Evolutionary conservation across 2,329 filamentous ascomycete genomes (phyloP), one percentile per base, ranked within the genome.

Genomic region (Diaporthe sp.): DNA sequence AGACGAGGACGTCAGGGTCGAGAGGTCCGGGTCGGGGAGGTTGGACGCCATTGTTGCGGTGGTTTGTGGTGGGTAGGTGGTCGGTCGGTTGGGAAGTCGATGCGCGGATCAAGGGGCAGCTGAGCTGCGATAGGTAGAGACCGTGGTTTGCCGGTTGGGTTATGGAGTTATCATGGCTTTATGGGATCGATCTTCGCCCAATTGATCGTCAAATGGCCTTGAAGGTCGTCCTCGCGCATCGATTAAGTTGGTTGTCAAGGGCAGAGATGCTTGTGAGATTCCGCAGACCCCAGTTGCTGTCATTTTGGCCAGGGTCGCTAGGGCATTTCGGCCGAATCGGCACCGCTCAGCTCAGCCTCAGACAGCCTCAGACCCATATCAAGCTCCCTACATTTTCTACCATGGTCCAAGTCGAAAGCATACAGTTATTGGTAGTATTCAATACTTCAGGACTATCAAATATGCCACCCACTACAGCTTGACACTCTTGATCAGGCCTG

Each of bases 401-500:
- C 4, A 7, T 31, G 17, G 13, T 58, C 34, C 10, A 65, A 3
- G 5, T 28, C n/a, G 12, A 22, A 12, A 22, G 22, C 61, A 60
- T 55, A 10, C 13, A 49, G 58, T 49, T 17, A n/a, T 20, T 37
- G 13, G 15, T 53, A n/a, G 22, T 49, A 22, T 20, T 49, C 17
- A 28, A 31, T n/a, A 72, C 4, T 25, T 15, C n/a, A 25, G 47
- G 44, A 42, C 7, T 4, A 44, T 60, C 58, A 53, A 37, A 15
- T 42, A 13, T 44, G 37, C n/a, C 31, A 22, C 31, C 31, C 44
- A 70, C 82, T 92, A 96, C 86, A 99, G 88, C 88, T 97, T 98
- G 82, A 94, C 90, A 90, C 95, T 98, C 92, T 97, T 98, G 81
- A 98, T 92, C 85, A 99, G 86, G 28, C 94, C 94, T 80, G 93